Evolutionary conservation across 805 yeast genomes (phyloP), one percentile per base, ranked within the genome.

Genomic region (Cyberlindnera amylophila): DNA sequence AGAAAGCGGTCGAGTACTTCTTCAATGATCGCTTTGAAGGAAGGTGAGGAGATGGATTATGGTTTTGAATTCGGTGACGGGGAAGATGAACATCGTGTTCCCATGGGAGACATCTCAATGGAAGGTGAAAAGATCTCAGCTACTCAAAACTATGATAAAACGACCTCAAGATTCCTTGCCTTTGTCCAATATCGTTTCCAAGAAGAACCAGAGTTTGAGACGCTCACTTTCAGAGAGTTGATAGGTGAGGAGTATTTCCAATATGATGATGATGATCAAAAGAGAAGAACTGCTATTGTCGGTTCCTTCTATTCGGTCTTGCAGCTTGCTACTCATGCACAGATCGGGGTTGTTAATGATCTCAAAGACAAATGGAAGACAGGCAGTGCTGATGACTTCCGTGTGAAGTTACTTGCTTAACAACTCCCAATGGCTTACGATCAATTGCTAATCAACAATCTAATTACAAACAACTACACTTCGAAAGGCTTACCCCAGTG

Each of bases 231-330:
- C 44, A 40, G 38, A 11, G 38, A 47, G 6, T 39, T 57, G n/a
- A 26, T 57, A 11, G 44, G 46, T 10, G 15, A 36, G 8, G 39
- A 38, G 6, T 38, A 32, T 37, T 44, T 44, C 29, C 26, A 39
- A 6, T 30, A 36, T 14, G 33, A 23, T 4, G 26, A 5, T 18
- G 38, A 47, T 8, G 34, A 32, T 7, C 36, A 39, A 24, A 35
- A 37, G 14, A 38, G 41, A 26, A 52, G 41, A 38, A 28, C 49
- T 4, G 43, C 50, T 11, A 36, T 54, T 28, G 59, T 47, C n/a
- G 53, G 50, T 19, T 53, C 61, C 2, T 57, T 58, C 38, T 57
- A 55, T 41, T 59, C 55, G 15, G 46, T 58, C 2, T 39, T 58
- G 28, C 62, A 58, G 40, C 34, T 57, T 28, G 39, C 57, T 6